A percentile compares a stretch with the other conserved stretches of the same genome.
phyloP scores from a whole-genome alignment of 805 yeast species.

The Sungouiella thailandica region DNA sequence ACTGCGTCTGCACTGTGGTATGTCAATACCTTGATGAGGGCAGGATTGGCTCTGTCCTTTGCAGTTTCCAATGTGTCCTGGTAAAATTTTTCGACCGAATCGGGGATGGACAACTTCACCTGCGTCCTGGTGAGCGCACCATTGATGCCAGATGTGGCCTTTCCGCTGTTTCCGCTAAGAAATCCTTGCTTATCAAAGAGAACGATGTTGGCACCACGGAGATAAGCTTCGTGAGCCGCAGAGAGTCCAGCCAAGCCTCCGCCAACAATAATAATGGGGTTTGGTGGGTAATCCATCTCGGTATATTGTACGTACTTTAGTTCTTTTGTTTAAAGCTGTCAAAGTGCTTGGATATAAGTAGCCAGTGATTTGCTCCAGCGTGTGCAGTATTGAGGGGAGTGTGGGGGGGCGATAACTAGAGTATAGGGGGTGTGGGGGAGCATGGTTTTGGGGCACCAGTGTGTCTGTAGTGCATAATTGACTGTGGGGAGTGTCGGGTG shows the following conservation, averaged over 20 bases:
- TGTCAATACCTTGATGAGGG: conserved; percentile 55
- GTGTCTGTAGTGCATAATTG: too few species aligned
- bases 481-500: too few species aligned
- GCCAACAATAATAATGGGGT: conserved; percentile 52
- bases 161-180: conserved; percentile 61
- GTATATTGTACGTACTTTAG: too few species aligned
- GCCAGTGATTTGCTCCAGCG: too few species aligned
- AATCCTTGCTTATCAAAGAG: conserved; percentile 56
- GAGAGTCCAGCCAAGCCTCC: conserved; percentile 63
- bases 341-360: too few species aligned
- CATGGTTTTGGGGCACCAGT: too few species aligned
- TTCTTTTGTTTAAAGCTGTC: too few species aligned
- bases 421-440: too few species aligned
- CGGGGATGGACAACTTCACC: conserved; percentile 42
- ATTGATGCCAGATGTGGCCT: conserved; percentile 65
- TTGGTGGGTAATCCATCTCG: conserved; percentile 11
- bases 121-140: conserved; percentile 72
- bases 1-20: conserved; percentile 62
- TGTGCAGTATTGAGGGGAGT: too few species aligned
- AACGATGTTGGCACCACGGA: conserved; percentile 49
- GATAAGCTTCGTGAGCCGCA: conserved; percentile 54
- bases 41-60: conserved; percentile 52
- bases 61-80: conserved; percentile 68
- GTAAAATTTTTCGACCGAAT: conserved; percentile 54
- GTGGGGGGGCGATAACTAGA: too few species aligned